A percentile compares a stretch with the other conserved stretches of the same genome.
These are phyloP conservation scores for Thuja plicata DNA, from an alignment of 83 land plant species.

Conservation along the genomic window DNA sequence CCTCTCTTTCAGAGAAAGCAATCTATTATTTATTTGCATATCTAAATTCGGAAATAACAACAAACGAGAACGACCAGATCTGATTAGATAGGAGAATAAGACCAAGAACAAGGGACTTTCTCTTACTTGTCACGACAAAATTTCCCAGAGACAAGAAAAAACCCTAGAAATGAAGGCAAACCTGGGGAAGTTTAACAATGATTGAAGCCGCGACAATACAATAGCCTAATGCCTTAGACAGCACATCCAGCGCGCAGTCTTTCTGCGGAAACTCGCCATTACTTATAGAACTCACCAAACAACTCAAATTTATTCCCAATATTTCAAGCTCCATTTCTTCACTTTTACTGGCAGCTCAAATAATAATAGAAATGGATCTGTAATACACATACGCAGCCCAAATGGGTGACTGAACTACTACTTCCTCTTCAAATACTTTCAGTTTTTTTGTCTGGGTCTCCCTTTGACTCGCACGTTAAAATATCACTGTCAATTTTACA, in stretches of 20 bases:
- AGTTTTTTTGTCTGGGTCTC: no score
- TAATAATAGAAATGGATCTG: no score
- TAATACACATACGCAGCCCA: no score
- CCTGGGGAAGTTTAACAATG: constrained; percentile 91
- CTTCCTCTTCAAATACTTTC: no score
- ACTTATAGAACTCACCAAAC: constrained; percentile 49
- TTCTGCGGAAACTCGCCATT: constrained; percentile 51
- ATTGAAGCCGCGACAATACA: constrained; percentile 77
- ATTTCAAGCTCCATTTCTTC: constrained; percentile 48
- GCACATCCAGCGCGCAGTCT: constrained; percentile 78
- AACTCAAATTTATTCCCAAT: constrained; percentile 72
- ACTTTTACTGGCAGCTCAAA: neutral
- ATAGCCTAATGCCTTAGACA: constrained; percentile 83
- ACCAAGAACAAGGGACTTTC: neutral
- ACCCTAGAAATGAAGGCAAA: neutral
- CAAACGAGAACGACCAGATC: neutral
- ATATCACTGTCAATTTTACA: no score
- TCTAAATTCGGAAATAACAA: neutral
- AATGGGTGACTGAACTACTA: no score
- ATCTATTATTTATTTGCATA: neutral
- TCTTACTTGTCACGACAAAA: neutral
- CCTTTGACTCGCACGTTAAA: no score
- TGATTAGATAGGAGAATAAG: neutral
- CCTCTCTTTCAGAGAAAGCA: neutral
- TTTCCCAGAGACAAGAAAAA: neutral